Percentiles rank a stretch among this genome's conserved stretches.
Conservation (phyloP, 495 filamentous ascomycete genomes). For the Podospora fimiseda region DNA sequence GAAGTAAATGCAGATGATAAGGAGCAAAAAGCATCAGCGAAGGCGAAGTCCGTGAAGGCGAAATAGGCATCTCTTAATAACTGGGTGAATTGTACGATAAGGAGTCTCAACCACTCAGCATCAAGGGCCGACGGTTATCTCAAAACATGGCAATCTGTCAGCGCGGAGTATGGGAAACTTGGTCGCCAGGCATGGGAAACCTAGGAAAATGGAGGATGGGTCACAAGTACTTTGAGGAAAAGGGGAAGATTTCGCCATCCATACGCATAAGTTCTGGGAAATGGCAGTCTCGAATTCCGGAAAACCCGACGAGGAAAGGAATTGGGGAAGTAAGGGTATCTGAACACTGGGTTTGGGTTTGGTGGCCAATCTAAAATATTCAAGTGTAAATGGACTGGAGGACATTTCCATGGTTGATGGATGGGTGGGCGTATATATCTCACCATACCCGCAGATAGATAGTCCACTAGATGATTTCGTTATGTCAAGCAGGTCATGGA, state of each 20-base stretch:
- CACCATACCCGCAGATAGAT: too few species aligned
- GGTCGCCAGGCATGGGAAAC: background rate
- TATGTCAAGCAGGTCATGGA: too few species aligned
- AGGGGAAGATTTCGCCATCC: too few species aligned
- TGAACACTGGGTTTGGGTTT: background rate
- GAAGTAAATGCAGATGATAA: conserved; percentile 78
- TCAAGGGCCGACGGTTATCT: background rate
- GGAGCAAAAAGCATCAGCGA: conserved; percentile 46
- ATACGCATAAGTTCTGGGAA: too few species aligned
- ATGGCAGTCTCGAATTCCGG: too few species aligned
- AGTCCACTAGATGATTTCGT: too few species aligned
- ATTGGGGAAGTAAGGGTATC: too few species aligned
- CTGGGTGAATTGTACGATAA: conserved; percentile 15
- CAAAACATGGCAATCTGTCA: background rate
- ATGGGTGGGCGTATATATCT: too few species aligned
- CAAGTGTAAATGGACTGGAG: background rate
- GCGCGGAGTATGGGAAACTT: background rate
- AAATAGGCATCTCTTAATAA: conserved; percentile 8
- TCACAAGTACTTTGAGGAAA: too few species aligned
- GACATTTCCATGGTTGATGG: background rate
- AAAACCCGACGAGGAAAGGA: too few species aligned
- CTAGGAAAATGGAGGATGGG: too few species aligned
- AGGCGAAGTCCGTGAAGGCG: conserved; percentile 50
- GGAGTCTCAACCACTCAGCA: background rate
- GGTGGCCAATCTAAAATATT: too few species aligned